Conservation (phyloP, 306 rosid genomes). For the Trifolium repens region DNA sequence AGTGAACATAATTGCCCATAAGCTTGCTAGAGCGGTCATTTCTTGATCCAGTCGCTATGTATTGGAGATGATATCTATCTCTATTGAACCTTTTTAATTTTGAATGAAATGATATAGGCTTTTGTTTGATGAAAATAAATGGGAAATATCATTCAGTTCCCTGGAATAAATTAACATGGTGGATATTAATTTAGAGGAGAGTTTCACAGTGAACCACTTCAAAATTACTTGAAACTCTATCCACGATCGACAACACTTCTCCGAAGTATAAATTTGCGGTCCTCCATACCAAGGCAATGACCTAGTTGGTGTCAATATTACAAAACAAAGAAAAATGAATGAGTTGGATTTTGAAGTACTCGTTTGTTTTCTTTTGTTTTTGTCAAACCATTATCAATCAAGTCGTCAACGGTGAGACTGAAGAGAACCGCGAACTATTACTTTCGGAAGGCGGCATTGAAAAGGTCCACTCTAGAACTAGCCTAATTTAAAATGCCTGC, state of each 20-base stretch:
- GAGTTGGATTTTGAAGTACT: not conserved
- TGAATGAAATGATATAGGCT: too few relatives aligned
- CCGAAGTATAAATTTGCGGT: not conserved
- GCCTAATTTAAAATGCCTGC: not conserved
- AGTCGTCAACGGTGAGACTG: not conserved
- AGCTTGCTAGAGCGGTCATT: too few relatives aligned
- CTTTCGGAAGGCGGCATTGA: not conserved
- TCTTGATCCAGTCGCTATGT: too few relatives aligned
- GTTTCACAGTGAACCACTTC: not conserved
- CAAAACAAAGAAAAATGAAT: not conserved
- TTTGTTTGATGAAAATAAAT: not conserved
- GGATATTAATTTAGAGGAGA: not conserved
- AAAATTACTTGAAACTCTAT: not conserved
- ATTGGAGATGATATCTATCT: too few relatives aligned
- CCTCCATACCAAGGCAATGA: not conserved
- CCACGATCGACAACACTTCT: not conserved
- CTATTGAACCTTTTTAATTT: too few relatives aligned
- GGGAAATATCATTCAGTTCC: constrained; percentile 11
- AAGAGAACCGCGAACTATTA: not conserved
- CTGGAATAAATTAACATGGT: not conserved
- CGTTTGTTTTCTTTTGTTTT: too few relatives aligned
- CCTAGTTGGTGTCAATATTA: too few relatives aligned
- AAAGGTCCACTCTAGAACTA: too few relatives aligned
- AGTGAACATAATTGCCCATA: too few relatives aligned
- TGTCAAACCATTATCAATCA: not conserved